Evolutionary conservation across 768 basidiomycete genomes (phyloP).

Genomic region (Mycena albidolilacea): DNA sequence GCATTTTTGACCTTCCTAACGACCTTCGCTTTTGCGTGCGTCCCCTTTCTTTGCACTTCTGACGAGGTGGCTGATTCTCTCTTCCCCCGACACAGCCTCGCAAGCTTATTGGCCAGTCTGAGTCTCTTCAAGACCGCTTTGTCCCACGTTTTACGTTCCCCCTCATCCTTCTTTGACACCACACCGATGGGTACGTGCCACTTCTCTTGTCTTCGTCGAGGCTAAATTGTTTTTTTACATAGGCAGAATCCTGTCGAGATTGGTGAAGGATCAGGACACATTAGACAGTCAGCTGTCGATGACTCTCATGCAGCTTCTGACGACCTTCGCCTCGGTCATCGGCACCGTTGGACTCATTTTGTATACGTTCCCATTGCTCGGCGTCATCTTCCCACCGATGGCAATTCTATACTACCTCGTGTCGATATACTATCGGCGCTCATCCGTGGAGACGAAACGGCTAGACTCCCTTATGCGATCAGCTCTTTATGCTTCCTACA

Average conservation of each 20-base stretch:
- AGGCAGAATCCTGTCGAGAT: slow-evolving; percentile 71
- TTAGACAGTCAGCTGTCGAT: slow-evolving; percentile 66
- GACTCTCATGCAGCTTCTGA: slow-evolving; percentile 63
- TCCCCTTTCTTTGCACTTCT: not conserved
- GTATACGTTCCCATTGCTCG: slow-evolving; percentile 78
- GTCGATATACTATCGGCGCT: slow-evolving; percentile 70
- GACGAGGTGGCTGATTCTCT: not conserved
- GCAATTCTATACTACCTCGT: slow-evolving; percentile 66
- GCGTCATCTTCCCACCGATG: slow-evolving; percentile 73
- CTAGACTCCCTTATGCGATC: slow-evolving; percentile 76
- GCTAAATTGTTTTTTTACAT: not conserved
- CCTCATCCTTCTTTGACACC: slow-evolving; percentile 80
- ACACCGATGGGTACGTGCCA: slow-evolving; percentile 70
- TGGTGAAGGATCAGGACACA: slow-evolving; percentile 75
- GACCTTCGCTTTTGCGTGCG: slow-evolving; percentile 67
- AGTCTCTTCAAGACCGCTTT: slow-evolving; percentile 72
- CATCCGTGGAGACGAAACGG: slow-evolving; percentile 76
- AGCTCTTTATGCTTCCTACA: slow-evolving; percentile 68
- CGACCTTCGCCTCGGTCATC: slow-evolving; percentile 59
- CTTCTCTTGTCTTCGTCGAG: not conserved
- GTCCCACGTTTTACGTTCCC: slow-evolving; percentile 69
- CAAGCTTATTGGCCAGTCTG: slow-evolving; percentile 58
- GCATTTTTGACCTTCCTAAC: slow-evolving; percentile 67
- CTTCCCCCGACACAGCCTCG: slow-evolving; percentile 46
- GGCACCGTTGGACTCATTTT: slow-evolving; percentile 74